Evolutionary conservation across 202 grass and related monocot species (phyloP).

Genomic region (Hordeum pubiflorum): DNA sequence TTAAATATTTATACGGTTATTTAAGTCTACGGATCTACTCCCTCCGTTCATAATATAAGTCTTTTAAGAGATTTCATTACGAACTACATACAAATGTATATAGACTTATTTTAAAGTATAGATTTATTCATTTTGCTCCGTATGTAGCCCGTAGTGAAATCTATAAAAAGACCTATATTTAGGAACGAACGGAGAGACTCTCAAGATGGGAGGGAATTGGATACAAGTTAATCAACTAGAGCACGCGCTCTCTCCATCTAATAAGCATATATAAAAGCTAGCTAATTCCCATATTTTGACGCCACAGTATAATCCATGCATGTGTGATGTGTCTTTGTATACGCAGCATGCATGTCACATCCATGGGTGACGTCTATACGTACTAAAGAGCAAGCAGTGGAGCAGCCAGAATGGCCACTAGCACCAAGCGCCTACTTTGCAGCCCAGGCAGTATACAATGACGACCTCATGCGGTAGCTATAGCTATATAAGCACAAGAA

Average conservation of each 20-base stretch:
- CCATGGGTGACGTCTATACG: not conserved
- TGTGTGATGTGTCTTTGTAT: not conserved
- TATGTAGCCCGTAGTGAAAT: no score
- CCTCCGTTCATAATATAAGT: no score
- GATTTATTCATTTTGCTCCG: no score
- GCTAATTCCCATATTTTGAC: not conserved
- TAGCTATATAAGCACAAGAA: constrained; percentile 8
- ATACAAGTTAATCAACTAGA: not conserved
- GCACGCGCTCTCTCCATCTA: not conserved
- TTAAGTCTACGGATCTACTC: not conserved
- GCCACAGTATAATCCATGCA: not conserved
- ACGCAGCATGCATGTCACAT: not conserved
- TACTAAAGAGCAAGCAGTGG: constrained; percentile 29
- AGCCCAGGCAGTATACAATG: not conserved
- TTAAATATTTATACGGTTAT: not conserved
- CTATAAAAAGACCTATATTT: no score
- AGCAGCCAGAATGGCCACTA: constrained; percentile 40
- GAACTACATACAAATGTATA: no score
- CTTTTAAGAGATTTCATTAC: no score
- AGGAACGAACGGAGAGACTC: no score
- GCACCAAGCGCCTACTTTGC: constrained; percentile 29
- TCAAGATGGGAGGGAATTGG: not conserved
- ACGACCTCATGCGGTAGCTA: not conserved
- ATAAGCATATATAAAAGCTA: not conserved
- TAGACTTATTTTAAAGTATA: no score